These are phyloP conservation scores for Penicillium sp. DNA, from an alignment of 2,329 filamentous ascomycete genomes.

Conservation along the genomic window DNA sequence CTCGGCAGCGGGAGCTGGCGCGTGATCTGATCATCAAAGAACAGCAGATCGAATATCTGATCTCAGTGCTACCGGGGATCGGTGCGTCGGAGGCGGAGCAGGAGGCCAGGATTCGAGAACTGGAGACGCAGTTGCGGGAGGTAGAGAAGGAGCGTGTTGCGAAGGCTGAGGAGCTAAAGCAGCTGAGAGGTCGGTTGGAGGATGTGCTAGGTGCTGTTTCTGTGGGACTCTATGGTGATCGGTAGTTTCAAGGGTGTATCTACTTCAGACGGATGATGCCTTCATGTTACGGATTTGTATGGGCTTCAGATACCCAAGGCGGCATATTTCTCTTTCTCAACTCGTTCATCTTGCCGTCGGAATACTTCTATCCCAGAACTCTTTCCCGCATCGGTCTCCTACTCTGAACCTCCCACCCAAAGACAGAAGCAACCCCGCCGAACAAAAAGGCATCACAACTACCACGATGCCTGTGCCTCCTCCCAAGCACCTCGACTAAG, in stretches of 20 bases:
- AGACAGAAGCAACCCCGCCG: background rate
- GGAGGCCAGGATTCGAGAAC: conserved; percentile 43
- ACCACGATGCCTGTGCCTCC: background rate
- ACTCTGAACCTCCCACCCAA: background rate
- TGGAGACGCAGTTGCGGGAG: conserved; percentile 47
- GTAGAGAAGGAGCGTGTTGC: conserved; percentile 46
- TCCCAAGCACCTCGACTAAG: background rate
- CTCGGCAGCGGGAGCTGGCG: conserved; percentile 50
- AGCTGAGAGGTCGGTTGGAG: conserved; percentile 44
- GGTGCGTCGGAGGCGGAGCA: conserved; percentile 48
- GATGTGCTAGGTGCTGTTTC: conserved; percentile 44
- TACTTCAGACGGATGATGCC: no score
- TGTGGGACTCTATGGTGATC: conserved; percentile 36
- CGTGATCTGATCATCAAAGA: conserved; percentile 53
- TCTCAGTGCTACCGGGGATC: conserved; percentile 49
- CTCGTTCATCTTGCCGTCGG: no score
- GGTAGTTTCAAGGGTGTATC: conserved; percentile 1
- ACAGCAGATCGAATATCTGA: conserved; percentile 53
- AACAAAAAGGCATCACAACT: background rate
- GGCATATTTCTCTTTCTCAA: background rate
- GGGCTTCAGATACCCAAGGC: conserved; percentile 13
- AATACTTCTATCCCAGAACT: background rate
- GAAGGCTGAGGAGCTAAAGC: conserved; percentile 46
- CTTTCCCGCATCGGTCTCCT: background rate
- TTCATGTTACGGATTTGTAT: background rate